Conservation (phyloP, 2,329 filamentous ascomycete genomes). For the Colletotrichum gloeosporioides region DNA sequence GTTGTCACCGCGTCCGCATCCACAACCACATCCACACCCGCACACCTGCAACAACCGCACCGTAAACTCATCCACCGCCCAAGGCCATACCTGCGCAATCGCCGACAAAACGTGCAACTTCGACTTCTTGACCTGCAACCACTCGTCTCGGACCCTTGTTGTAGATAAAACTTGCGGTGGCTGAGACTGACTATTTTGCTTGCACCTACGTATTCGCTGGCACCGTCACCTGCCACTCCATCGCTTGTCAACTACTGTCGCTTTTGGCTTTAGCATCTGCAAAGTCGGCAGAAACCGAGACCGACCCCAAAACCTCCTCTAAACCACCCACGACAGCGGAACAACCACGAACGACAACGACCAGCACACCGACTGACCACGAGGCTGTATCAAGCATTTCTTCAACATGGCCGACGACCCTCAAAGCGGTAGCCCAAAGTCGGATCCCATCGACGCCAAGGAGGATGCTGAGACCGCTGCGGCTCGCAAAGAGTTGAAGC, state of each 20-base stretch:
- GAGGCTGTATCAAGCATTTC: neutral
- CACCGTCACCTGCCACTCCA: neutral
- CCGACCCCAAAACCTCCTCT: neutral
- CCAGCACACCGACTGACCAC: neutral
- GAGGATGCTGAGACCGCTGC: constrained; percentile 70
- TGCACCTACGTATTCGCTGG: neutral
- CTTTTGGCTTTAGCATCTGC: neutral
- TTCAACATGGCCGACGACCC: constrained; percentile 50
- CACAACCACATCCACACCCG: neutral
- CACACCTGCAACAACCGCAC: neutral
- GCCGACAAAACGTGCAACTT: neutral
- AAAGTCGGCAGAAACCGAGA: neutral
- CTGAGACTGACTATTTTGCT: neutral
- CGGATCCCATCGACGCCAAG: constrained; percentile 40
- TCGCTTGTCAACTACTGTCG: neutral
- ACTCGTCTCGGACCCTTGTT: neutral
- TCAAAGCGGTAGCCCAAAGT: constrained; percentile 45
- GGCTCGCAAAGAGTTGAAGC: constrained; percentile 67
- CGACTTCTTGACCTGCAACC: neutral
- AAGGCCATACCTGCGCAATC: neutral
- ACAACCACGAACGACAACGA: neutral
- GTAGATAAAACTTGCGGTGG: neutral
- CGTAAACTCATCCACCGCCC: neutral
- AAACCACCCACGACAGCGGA: neutral
- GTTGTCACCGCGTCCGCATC: constrained; percentile 7